phyloP scores from a whole-genome alignment of 148 eudicot species.

The Rhododendron simsii region DNA sequence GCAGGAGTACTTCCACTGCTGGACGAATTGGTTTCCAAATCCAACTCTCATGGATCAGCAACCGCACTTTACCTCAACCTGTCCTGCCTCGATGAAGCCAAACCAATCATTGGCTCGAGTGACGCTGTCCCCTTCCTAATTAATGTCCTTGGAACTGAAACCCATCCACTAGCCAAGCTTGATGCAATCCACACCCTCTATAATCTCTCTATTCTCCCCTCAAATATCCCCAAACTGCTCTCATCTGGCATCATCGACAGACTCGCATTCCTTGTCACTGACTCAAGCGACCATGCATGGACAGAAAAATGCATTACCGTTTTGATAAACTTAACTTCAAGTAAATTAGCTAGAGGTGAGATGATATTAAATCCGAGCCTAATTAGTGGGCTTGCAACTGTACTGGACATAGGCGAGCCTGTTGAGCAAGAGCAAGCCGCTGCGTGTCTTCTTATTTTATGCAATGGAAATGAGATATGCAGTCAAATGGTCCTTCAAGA shows the following conservation, averaged over 20 bases:
- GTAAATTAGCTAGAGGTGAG: slow-evolving; percentile 48
- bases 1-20: slow-evolving; percentile 65
- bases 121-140: slow-evolving; percentile 68
- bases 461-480: slow-evolving; percentile 65
- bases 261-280: slow-evolving; percentile 41
- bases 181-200: slow-evolving; percentile 84
- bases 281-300: slow-evolving; percentile 54
- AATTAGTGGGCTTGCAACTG: slow-evolving; percentile 52
- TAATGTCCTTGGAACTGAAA: slow-evolving; percentile 39
- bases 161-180: slow-evolving; percentile 51
- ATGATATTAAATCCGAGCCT: slow-evolving; percentile 44
- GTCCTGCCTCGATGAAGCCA: slow-evolving; percentile 86
- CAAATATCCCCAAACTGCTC: slow-evolving; percentile 64
- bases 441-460: slow-evolving; percentile 68
- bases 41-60: slow-evolving; percentile 49
- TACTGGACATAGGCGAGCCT: slow-evolving; percentile 75
- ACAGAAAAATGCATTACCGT: slow-evolving; percentile 79
- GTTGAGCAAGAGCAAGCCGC: slow-evolving; percentile 88
- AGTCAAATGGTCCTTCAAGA: slow-evolving; percentile 88
- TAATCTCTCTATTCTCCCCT: slow-evolving; percentile 55
- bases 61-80: slow-evolving; percentile 87
- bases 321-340: slow-evolving; percentile 58
- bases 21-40: slow-evolving; percentile 53
- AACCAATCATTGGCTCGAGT: slow-evolving; percentile 67
- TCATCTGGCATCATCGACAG: slow-evolving; percentile 55